Evolutionary conservation across 1,139 yeast genomes (phyloP), one percentile per base, ranked within the genome.

Genomic region (Petasospora fabianii): DNA sequence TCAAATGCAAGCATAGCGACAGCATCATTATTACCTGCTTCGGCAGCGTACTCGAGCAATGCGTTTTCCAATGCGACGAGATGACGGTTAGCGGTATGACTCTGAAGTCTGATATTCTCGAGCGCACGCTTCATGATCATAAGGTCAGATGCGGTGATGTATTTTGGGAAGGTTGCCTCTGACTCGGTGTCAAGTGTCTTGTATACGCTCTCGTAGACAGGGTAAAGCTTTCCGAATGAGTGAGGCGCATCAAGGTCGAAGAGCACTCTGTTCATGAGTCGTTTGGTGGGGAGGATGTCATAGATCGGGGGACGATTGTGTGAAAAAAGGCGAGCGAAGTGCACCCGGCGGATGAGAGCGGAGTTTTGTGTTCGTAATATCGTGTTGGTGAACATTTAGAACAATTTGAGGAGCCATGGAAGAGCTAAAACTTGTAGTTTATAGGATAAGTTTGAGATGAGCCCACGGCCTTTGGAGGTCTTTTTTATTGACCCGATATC

Each of bases 1-100:
- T 71, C 84, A 64, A 71, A 87, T 29, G 87, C 76, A 17, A 88
- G 61, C 13, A 85, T 65, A 1, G 92, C 68, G 20, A 88, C 77
- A 1, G 96, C 96, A 59, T 87, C 87, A 47, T 79, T 75, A 54
- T 84, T 76, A 1, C 96, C 96, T 53, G 78, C 53, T 53, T 85
- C 95, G 0, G 96, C 96, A 8, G 96, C 88, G 42, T 74, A 74
- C 50, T 86, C 95, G 10, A 87, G 73, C 31, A 87, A 60, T 47
- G 77, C 81, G 47, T 80, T 75, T 55, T 87, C 96, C 20, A 87
- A 61, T 9, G 63, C 73, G 3, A 82, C 65, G 33, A 83, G 59
- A 51, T 78, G 64, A 39, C 58, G 70, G 50, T 83, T 77, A 14
- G 75, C 68, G 2, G 80, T 65, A 45, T 78, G 78, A 1, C 92